These are phyloP conservation scores for Ambispora gerdemannii DNA, from an alignment of 192 early-diverging fungal species.

Conservation along the genomic window DNA sequence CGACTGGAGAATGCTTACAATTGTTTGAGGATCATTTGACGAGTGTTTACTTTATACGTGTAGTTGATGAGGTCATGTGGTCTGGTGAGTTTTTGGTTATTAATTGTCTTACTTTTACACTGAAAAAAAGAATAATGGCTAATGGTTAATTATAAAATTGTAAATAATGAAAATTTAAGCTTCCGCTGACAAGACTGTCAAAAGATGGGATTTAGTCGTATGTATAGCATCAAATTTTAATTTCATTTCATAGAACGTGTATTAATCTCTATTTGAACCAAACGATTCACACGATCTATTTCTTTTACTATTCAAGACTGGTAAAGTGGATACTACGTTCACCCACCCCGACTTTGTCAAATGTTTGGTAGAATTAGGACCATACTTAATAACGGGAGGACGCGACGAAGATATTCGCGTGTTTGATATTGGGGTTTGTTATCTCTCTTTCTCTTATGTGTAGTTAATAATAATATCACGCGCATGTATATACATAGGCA, in stretches of 20 bases:
- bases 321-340: constrained; percentile 66
- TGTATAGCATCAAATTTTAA: constrained; percentile 6
- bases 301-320: constrained; percentile 49
- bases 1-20: constrained; percentile 44
- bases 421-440: constrained; percentile 77
- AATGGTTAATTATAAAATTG: no score
- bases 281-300: background rate
- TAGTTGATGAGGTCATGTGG: constrained; percentile 74
- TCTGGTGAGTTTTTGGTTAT: constrained; percentile 58
- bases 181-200: constrained; percentile 88
- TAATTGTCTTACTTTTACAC: background rate
- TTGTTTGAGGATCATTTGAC: constrained; percentile 74
- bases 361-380: constrained; percentile 57
- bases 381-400: constrained; percentile 76
- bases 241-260: background rate
- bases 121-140: no score
- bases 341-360: constrained; percentile 84
- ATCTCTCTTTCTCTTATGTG: constrained; percentile 10
- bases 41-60: constrained; percentile 62
- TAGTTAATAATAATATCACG: background rate
- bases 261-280: background rate
- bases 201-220: constrained; percentile 83
- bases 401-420: constrained; percentile 83
- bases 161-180: constrained; percentile 45
- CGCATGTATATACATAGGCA: no score